These are phyloP conservation scores for Saccharomycopsis schoenii DNA, from an alignment of 805 yeast species.

Conservation along the genomic window DNA sequence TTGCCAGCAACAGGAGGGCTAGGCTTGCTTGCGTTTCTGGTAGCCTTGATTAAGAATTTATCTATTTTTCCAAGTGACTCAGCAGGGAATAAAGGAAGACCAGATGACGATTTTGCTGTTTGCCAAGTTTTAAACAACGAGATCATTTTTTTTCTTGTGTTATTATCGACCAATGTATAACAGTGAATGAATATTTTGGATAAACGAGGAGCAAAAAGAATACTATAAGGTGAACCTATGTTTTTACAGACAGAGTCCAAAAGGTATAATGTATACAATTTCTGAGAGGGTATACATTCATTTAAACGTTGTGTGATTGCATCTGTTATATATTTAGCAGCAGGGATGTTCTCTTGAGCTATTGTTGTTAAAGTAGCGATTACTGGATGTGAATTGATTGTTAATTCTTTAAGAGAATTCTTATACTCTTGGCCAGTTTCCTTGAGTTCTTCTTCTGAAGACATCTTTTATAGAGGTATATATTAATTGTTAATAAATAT, in stretches of 20 bases:
- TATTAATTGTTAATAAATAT: background rate
- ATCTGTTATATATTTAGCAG: conserved; percentile 67
- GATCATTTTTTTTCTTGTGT: conserved; percentile 61
- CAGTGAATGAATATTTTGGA: conserved; percentile 64
- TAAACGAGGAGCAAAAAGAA: conserved; percentile 59
- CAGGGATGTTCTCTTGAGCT: conserved; percentile 75
- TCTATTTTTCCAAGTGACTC: conserved; percentile 67
- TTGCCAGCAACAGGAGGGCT: conserved; percentile 22
- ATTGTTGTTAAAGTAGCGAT: conserved; percentile 74
- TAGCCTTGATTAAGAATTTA: conserved; percentile 54
- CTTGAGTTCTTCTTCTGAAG: conserved; percentile 20
- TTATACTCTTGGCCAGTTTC: conserved; percentile 48
- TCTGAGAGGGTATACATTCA: conserved; percentile 73
- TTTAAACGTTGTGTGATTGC: conserved; percentile 68
- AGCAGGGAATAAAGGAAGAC: conserved; percentile 59
- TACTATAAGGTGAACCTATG: conserved; percentile 84
- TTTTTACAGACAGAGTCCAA: conserved; percentile 88
- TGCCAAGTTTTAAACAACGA: conserved; percentile 87
- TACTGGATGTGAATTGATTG: conserved; percentile 84
- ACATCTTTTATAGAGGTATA: conserved; percentile 7
- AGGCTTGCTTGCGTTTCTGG: conserved; percentile 20
- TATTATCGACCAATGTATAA: conserved; percentile 69
- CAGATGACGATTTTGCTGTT: conserved; percentile 49
- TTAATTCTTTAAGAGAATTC: conserved; percentile 61
- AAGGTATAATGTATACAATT: conserved; percentile 73